Evolutionary conservation across 1,139 yeast genomes (phyloP), one percentile per base, ranked within the genome.

Genomic region (Kurtzmaniella quercitrusa): DNA sequence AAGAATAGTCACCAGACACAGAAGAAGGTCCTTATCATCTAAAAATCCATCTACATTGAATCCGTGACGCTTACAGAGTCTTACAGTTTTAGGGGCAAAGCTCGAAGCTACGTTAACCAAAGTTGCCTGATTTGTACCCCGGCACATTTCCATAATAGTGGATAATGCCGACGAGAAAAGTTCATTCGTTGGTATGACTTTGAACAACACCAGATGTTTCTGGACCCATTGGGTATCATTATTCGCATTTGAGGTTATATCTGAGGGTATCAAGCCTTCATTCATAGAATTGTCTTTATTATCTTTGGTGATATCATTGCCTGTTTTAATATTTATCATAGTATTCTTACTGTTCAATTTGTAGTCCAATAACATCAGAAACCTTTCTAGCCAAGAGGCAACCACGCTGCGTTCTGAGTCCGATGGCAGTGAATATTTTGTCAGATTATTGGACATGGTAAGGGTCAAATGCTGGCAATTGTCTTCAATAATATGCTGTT

Each of bases 401-500:
- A 36, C 15, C 15, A 36, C 6, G 7, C 7, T 18, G 16, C 15
- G 19, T 21, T 36, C 38, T 6, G 17, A n/a, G n/a, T 36, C 47
- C 46, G 10, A 56, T n/a, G 17, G 50, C 38, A 7, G 38, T 44
- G 40, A 38, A 49, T 45, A 14, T 7, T n/a, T 11, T 17, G 33
- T 34, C 16, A 34, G 37, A 36, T 27, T 18, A 34, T n/a, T 37
- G 31, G 37, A 43, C 41, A 12, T 23, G 18, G 23, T 41, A 41
- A 38, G 54, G 17, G 55, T 43, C 34, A 63, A 45, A 23, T 56
- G 49, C 16, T 51, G 51, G 39, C 60, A 56, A 40, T 54, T 49
- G 3, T 53, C 43, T 40, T 68, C 73, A 3, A 67, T 47, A 4
- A 52, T 47, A 10, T 54, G 43, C 43, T 68, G 68, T 45, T 63